A percentile compares a stretch with the other conserved stretches of the same genome.
These are phyloP conservation scores for Eimeria necatrix DNA, from an alignment of 169 alveolate genomes.

Conservation along the genomic window DNA sequence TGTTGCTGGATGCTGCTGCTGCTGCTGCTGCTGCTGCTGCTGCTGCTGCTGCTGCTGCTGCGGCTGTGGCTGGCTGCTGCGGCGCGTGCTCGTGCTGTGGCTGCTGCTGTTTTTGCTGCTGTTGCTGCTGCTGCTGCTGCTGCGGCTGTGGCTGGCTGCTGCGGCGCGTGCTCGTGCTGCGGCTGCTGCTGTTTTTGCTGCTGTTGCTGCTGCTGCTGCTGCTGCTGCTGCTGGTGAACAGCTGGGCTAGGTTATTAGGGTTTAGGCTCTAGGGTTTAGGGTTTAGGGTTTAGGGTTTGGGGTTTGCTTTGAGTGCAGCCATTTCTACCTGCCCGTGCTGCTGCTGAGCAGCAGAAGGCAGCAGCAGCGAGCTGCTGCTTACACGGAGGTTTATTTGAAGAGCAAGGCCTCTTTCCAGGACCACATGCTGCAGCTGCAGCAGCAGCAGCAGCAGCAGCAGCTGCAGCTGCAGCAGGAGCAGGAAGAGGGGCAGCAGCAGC, in stretches of 20 bases:
- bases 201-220: not conserved
- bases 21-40: not conserved
- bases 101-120: not conserved
- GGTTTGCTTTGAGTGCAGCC: constrained; percentile 31
- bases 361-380: no score
- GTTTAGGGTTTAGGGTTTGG: no score
- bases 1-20: not conserved
- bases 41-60: not conserved
- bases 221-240: not conserved
- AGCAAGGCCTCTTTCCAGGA: not conserved
- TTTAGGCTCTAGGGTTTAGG: no score
- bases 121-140: not conserved
- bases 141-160: not conserved
- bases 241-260: no score
- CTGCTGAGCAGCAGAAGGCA: no score
- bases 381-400: not conserved
- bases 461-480: not conserved
- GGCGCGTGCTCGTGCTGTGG: not conserved
- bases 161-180: not conserved
- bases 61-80: not conserved
- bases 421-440: constrained; percentile 13
- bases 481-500: not conserved
- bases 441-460: constrained; percentile 27
- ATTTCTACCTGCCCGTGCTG: constrained; percentile 9
- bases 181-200: not conserved